Base-by-base conservation (phyloP, 2,329 filamentous ascomycete species). In the Neonectria magnoliae region DNA sequence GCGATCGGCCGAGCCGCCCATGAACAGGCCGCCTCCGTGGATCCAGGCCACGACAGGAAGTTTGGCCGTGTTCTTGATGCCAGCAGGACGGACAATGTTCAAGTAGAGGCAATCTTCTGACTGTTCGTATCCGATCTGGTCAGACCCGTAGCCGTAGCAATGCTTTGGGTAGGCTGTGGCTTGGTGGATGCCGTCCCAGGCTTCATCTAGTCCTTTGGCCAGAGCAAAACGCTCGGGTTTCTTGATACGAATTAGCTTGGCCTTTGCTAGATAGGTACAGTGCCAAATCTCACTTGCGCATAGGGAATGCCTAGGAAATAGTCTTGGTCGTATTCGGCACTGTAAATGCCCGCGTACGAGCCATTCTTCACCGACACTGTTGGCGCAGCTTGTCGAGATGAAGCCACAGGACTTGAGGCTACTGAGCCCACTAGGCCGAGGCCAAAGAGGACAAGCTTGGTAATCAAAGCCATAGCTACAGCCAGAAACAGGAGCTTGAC, bases 31-130 rank as follows among this genome's bases (percentile, higher is more conserved):
- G 25, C 77, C 77, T 36, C 82, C 83, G 61, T 89, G 84, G 48
- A 90, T 87, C 87, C 87, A 90, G 0, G 88, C 81, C 11, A 81
- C 82, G 7, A 90, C 84, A 0, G 88, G 88, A 2, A 90, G 78
- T 11, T 76, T 80, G 2, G 75, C 74, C 8, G 72, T 69, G 33
- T 75, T 66, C 9, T 79, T 73, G 5, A 82, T 77, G 6, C 83
- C 82, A 9, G 83, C 76, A 0, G 87, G 87, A 4, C 88, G 82
- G 27, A 91, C 79, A 8, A 91, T 81, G 68, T 90, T 91, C 65
- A 91, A 77, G 48, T 86, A 88, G 4, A 91, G 80, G 65, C 89
- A 91, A 70, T 90, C 85, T 70, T 90, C 88, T 11, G 80, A 73
- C 53, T 69, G 65, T 0, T 57, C 47, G 27, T 71, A 71, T 7